A percentile compares a stretch with the other conserved stretches of the same genome.
phyloP scores from a whole-genome alignment of 345 rosid species.

The Corchorus olitorius region DNA sequence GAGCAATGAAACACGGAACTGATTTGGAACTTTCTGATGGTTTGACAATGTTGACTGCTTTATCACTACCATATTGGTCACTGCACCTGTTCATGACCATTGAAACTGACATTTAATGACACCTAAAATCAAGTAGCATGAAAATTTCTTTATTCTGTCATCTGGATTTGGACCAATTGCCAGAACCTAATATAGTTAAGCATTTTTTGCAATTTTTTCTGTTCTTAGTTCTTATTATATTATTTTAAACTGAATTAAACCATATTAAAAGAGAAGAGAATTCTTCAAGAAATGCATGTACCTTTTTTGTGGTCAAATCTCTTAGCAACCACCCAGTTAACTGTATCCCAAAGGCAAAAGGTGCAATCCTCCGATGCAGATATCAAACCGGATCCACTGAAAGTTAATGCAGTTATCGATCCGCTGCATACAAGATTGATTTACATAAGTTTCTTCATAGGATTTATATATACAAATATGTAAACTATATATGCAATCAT shows the following conservation, averaged over 20 bases:
- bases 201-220: neutral
- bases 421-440: slow-evolving; percentile 34
- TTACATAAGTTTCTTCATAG: slow-evolving; percentile 4
- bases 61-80: slow-evolving; percentile 42
- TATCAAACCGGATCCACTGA: slow-evolving; percentile 39
- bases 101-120: slow-evolving; percentile 11
- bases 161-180: neutral
- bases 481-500: neutral
- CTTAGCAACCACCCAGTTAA: slow-evolving; percentile 25
- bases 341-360: slow-evolving; percentile 53
- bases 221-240: neutral
- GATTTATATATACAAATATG: neutral
- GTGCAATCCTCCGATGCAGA: slow-evolving; percentile 57
- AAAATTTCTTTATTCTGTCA: neutral
- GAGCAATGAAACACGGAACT: slow-evolving; percentile 33
- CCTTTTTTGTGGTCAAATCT: slow-evolving; percentile 48
- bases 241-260: neutral
- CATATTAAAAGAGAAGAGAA: neutral
- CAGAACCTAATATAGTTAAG: neutral
- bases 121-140: neutral
- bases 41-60: slow-evolving; percentile 31
- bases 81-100: slow-evolving; percentile 38
- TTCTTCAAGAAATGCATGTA: slow-evolving; percentile 19
- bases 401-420: slow-evolving; percentile 48
- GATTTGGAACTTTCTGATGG: slow-evolving; percentile 30